Base-by-base conservation (phyloP, 371 early-diverging fungal species). In the Basidiobolus meristosporus region DNA sequence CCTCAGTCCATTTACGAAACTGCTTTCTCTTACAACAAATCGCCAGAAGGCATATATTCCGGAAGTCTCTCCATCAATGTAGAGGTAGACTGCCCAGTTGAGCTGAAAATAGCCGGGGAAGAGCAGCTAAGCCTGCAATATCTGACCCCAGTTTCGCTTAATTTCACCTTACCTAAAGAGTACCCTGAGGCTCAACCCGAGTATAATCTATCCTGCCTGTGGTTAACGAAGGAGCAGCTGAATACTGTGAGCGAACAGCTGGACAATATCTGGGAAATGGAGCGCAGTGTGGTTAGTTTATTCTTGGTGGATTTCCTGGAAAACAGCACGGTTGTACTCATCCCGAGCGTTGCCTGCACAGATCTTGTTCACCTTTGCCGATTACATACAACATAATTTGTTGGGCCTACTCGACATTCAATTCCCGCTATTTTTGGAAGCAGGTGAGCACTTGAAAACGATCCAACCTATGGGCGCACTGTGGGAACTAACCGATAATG, bases 311-410 rank as follows among this genome's bases (percentile, higher is more conserved):
- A 10, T 7, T 15, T 6, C 15, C 18, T 38, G 21, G 5, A 15
- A 14, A 15, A 9, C n/a, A 12, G 23, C 11, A 29, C 28, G 3
- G 14, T 28, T 23, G 7, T 18, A 16, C 26, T 26, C 9, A 26
- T 9, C 5, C 32, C 23, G n/a, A 38, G n/a, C n/a, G n/a, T n/a
- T 12, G 12, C 16, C 16, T 18, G 9, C 9, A 17, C 38, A 51
- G 51, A 39, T 50, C 16, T 31, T 50, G 14, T 45, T 42, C 31
- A 23, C 28, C 9, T 50, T 38, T 46, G 44, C 42, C 3, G 46
- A 51, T 31, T 46, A 43, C 16, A 39, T 51, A 7, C 46, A 46
- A 26, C 28, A 46, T 20, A 29, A 43, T 12, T 18, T 46, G 20
- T 29, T 51, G 5, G 41, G 35, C 23, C 39, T 15, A 16, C 30